phyloP scores from a whole-genome alignment of 2,329 filamentous ascomycete genomes.

The Acrodontium crateriforme region DNA sequence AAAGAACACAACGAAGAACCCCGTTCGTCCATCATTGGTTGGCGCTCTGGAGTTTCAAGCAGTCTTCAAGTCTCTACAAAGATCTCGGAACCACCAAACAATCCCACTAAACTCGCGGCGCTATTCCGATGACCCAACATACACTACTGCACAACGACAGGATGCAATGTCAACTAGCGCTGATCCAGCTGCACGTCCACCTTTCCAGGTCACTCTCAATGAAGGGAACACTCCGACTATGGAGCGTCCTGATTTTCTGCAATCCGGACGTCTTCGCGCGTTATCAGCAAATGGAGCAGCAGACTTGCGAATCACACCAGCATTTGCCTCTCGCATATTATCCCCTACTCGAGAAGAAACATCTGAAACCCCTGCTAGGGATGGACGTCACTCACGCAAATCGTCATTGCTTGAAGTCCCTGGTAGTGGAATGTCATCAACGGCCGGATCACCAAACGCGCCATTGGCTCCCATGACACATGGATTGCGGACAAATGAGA shows the following conservation, averaged over 20 bases:
- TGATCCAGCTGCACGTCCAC: slow-evolving; percentile 29
- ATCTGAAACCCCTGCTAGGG: too few relatives aligned
- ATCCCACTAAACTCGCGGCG: slow-evolving; percentile 55
- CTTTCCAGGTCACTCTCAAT: slow-evolving; percentile 6
- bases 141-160: slow-evolving; percentile 31
- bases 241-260: slow-evolving; percentile 2
- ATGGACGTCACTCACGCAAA: too few relatives aligned
- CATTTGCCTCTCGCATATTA: too few relatives aligned
- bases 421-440: too few relatives aligned
- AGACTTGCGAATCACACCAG: slow-evolving; percentile 30
- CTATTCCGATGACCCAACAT: slow-evolving; percentile 51
- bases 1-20: slow-evolving; percentile 61
- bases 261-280: too few relatives aligned
- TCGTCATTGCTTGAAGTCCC: too few relatives aligned
- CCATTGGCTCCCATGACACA: too few relatives aligned
- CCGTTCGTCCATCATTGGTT: slow-evolving; percentile 83
- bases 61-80: slow-evolving; percentile 73
- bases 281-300: slow-evolving; percentile 47
- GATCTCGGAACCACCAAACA: slow-evolving; percentile 61
- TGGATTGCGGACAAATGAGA: too few relatives aligned
- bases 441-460: too few relatives aligned
- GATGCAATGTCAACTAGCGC: slow-evolving; percentile 35
- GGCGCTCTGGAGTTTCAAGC: slow-evolving; percentile 90
- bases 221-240: slow-evolving; percentile 3
- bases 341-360: too few relatives aligned